phyloP scores from a whole-genome alignment of 805 yeast species.

The Ogataea allantospora region DNA sequence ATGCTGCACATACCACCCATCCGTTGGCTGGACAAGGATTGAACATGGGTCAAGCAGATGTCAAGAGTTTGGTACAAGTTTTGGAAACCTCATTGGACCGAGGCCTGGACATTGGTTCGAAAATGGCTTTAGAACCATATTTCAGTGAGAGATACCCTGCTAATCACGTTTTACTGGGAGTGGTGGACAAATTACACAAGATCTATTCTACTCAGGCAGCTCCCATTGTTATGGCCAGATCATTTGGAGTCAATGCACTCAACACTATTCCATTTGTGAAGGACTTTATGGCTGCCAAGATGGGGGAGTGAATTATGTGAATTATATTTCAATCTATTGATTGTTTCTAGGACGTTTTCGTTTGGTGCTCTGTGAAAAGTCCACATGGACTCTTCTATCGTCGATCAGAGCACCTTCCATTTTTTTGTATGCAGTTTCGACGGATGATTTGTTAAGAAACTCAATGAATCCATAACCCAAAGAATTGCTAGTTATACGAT shows the following conservation, averaged over 20 bases:
- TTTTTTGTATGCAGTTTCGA: conserved; percentile 61
- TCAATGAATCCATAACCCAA: conserved; percentile 66
- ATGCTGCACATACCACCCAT: conserved; percentile 97
- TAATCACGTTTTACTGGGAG: conserved; percentile 80
- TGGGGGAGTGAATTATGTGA: conserved; percentile 24
- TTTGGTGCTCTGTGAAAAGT: conserved; percentile 58
- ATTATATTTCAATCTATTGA: too few relatives aligned
- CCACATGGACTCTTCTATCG: conserved; percentile 62
- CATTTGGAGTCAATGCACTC: conserved; percentile 70
- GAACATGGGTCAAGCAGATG: conserved; percentile 97
- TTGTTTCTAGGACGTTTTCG: conserved; percentile 7
- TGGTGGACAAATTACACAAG: conserved; percentile 90
- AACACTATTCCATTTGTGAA: conserved; percentile 66
- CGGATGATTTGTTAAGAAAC: conserved; percentile 43
- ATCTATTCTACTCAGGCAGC: conserved; percentile 69
- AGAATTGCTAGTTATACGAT: conserved; percentile 46
- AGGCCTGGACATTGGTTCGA: conserved; percentile 86
- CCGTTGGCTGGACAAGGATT: conserved; percentile 98
- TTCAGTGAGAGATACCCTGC: conserved; percentile 78
- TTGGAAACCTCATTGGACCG: conserved; percentile 67
- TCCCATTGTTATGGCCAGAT: conserved; percentile 74
- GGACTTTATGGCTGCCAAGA: conserved; percentile 59
- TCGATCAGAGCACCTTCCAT: conserved; percentile 65
- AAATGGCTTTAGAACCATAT: conserved; percentile 80
- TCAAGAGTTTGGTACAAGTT: conserved; percentile 63